These are phyloP conservation scores for Prunus kanzakura DNA, from an alignment of 306 rosid genomes.

Conservation along the genomic window DNA sequence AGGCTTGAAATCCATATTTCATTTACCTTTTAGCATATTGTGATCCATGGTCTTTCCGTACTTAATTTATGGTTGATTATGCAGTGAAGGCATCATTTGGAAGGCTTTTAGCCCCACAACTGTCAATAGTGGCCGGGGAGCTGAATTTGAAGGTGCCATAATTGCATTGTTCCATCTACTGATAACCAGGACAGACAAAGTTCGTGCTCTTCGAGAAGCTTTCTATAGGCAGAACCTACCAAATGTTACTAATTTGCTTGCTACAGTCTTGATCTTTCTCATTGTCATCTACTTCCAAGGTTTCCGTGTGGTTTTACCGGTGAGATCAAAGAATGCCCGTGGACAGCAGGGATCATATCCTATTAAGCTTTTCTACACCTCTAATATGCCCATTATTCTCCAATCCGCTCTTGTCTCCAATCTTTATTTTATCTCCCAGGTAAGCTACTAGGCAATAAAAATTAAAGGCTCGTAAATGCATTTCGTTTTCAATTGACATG, in stretches of 20 bases:
- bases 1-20: neutral
- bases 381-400: constrained; percentile 96
- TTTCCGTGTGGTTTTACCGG: constrained; percentile 91
- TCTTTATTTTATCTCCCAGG: constrained; percentile 94
- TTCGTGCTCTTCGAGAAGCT: constrained; percentile 83
- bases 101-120: constrained; percentile 96
- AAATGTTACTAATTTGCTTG: constrained; percentile 85
- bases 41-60: neutral
- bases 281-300: constrained; percentile 95
- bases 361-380: constrained; percentile 88
- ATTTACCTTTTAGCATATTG: neutral
- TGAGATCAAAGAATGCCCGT: constrained; percentile 90
- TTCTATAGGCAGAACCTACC: constrained; percentile 94
- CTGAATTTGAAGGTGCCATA: constrained; percentile 94
- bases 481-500: neutral
- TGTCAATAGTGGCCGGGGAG: constrained; percentile 90
- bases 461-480: neutral
- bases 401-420: constrained; percentile 92
- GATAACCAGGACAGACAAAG: constrained; percentile 81
- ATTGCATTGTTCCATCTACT: constrained; percentile 84
- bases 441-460: constrained; percentile 12
- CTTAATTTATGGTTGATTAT: neutral
- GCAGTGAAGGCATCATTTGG: constrained; percentile 89
- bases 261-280: constrained; percentile 75
- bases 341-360: constrained; percentile 97